phyloP scores from a whole-genome alignment of 495 filamentous ascomycete genomes.

The Bombardia bombarda region DNA sequence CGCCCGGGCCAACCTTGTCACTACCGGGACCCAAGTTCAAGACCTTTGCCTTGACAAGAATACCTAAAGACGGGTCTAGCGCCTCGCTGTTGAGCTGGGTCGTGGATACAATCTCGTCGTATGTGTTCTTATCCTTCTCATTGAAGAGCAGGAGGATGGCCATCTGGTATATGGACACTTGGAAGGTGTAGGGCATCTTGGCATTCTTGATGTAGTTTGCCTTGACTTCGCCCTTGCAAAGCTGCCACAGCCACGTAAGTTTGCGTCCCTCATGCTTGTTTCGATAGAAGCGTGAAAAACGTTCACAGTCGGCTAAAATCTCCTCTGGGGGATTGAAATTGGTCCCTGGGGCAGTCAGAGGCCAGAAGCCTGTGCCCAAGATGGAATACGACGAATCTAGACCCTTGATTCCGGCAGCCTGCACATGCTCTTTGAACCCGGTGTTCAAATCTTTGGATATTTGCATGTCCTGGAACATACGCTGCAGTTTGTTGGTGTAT shows the following conservation, averaged over 20 bases:
- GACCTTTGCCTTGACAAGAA: slow-evolving; percentile 88
- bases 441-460: slow-evolving; percentile 95
- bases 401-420: slow-evolving; percentile 34
- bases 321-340: slow-evolving; percentile 78
- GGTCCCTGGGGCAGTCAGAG: slow-evolving; percentile 74
- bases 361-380: slow-evolving; percentile 97
- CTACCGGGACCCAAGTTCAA: slow-evolving; percentile 60
- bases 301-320: slow-evolving; percentile 78
- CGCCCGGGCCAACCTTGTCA: slow-evolving; percentile 66
- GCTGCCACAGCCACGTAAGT: slow-evolving; percentile 95
- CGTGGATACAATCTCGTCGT: slow-evolving; percentile 75
- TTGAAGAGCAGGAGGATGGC: slow-evolving; percentile 95
- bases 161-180: slow-evolving; percentile 97
- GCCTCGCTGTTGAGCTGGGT: slow-evolving; percentile 73
- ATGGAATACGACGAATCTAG: slow-evolving; percentile 79
- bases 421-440: slow-evolving; percentile 58
- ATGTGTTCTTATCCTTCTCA: slow-evolving; percentile 72
- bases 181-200: slow-evolving; percentile 93
- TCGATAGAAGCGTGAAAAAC: slow-evolving; percentile 85
- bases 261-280: slow-evolving; percentile 95
- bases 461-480: slow-evolving; percentile 99
- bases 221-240: slow-evolving; percentile 95
- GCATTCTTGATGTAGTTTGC: slow-evolving; percentile 81
- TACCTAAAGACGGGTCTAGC: slow-evolving; percentile 73
- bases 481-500: slow-evolving; percentile 98